These are phyloP conservation scores for Apiosordaria backusii DNA, from an alignment of 495 filamentous ascomycete species.

Conservation along the genomic window DNA sequence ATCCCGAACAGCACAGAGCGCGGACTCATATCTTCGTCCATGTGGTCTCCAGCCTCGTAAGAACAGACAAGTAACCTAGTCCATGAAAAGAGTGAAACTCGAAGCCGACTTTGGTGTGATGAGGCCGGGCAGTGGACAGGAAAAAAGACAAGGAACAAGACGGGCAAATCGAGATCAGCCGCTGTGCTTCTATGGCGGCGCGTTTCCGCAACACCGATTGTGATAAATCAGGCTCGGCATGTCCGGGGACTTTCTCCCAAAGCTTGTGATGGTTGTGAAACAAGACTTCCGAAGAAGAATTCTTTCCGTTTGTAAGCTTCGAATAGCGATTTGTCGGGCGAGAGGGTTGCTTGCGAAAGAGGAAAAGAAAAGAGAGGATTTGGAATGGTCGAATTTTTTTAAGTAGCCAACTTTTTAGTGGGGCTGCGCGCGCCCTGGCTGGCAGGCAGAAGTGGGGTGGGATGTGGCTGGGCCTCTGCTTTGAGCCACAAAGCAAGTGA, in stretches of 20 bases:
- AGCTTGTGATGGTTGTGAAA: constrained; percentile 49
- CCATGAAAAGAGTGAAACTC: constrained; percentile 3
- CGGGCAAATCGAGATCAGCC: constrained; percentile 45
- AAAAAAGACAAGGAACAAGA: constrained; percentile 60
- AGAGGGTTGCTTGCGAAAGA: constrained; percentile 64
- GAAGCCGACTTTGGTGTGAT: constrained; percentile 37
- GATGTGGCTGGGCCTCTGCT: not conserved
- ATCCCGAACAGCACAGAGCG: constrained; percentile 43
- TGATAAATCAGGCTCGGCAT: constrained; percentile 49
- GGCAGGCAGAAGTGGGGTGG: constrained; percentile 12
- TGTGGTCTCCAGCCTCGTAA: constrained; percentile 45
- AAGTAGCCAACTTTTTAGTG: constrained; percentile 13
- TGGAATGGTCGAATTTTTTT: constrained; percentile 2
- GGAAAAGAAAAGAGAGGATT: constrained; percentile 26
- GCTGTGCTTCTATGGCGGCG: constrained; percentile 98
- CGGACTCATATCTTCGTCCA: constrained; percentile 90
- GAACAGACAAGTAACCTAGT: constrained; percentile 8
- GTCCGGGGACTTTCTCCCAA: constrained; percentile 99
- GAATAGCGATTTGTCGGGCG: constrained; percentile 99
- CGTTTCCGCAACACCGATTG: constrained; percentile 73
- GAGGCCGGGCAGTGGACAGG: constrained; percentile 33
- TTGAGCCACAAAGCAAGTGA: not conserved
- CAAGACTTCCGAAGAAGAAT: constrained; percentile 28
- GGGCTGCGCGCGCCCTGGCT: not conserved
- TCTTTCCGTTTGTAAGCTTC: constrained; percentile 94